Percentiles rank a stretch among this genome's conserved stretches.
Evolutionary conservation across 441 rosid genomes (phyloP).

Genomic region (Populus tomentosa): DNA sequence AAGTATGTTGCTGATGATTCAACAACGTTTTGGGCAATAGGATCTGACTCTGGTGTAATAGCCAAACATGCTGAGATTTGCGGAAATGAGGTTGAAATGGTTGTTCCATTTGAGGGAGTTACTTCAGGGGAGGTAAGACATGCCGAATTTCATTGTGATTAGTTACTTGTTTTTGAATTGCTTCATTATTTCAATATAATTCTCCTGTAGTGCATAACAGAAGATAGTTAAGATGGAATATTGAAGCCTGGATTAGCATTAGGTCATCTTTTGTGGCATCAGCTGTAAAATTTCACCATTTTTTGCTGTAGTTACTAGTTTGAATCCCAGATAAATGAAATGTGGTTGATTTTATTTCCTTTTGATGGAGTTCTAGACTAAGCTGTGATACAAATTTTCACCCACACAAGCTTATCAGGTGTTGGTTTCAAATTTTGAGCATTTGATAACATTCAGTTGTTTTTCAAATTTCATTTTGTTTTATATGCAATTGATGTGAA

Average conservation of each 20-base stretch:
- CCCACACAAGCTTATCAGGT: too few species aligned
- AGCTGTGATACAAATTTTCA: too few species aligned
- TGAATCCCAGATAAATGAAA: background rate
- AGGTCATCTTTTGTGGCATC: background rate
- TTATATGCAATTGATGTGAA: background rate
- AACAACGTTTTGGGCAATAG: conserved; percentile 85
- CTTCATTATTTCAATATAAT: too few species aligned
- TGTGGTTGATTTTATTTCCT: background rate
- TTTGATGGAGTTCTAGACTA: background rate
- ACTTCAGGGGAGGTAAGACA: conserved; percentile 68
- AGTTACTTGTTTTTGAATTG: background rate
- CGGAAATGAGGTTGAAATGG: conserved; percentile 74
- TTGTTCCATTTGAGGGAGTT: conserved; percentile 86
- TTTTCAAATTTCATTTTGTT: background rate
- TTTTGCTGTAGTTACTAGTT: background rate
- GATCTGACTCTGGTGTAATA: conserved; percentile 62
- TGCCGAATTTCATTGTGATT: background rate
- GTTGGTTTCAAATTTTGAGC: background rate
- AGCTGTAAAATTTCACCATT: background rate
- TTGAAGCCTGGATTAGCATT: conserved; percentile 1
- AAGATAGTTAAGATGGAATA: background rate
- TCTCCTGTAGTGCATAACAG: too few species aligned
- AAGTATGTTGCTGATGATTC: conserved; percentile 84
- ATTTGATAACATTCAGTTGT: background rate
- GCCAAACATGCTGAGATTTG: conserved; percentile 55